Percentiles rank a stretch among this genome's conserved stretches.
Conservation (phyloP, 2,329 filamentous ascomycete species). For the Chrysoporthe austroafricana region DNA sequence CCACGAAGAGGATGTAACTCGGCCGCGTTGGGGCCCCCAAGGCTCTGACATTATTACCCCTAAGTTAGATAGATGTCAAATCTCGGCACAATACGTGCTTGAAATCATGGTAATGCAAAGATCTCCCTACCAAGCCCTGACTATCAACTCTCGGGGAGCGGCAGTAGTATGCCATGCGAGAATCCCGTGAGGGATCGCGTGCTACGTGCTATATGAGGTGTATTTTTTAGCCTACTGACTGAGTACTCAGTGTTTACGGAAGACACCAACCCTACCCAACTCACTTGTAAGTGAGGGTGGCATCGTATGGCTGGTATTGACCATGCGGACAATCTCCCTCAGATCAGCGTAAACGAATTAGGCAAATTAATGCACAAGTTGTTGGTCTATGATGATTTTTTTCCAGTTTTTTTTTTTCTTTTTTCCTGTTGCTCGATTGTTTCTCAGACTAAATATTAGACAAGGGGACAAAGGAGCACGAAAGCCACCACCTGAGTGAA, state of each 20-base stretch:
- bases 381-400: neutral
- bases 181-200: too few relatives aligned
- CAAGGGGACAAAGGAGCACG: constrained; percentile 39
- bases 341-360: neutral
- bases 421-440: constrained; percentile 26
- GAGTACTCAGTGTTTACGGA: neutral
- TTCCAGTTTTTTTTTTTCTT: constrained; percentile 2
- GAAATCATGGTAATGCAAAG: too few relatives aligned
- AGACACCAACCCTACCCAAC: neutral
- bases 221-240: neutral
- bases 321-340: neutral
- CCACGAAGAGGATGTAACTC: too few relatives aligned
- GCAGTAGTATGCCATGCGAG: too few relatives aligned
- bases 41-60: too few relatives aligned
- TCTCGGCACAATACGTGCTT: too few relatives aligned
- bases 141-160: too few relatives aligned
- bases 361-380: neutral
- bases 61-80: too few relatives aligned
- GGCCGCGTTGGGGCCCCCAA: too few relatives aligned
- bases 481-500: constrained; percentile 42
- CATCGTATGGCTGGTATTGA: constrained; percentile 13
- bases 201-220: neutral
- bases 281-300: constrained; percentile 2
- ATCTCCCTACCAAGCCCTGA: too few relatives aligned
- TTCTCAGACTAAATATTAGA: constrained; percentile 50